Conservation (phyloP, 768 basidiomycete genomes). For the Mycena capillaripes region DNA sequence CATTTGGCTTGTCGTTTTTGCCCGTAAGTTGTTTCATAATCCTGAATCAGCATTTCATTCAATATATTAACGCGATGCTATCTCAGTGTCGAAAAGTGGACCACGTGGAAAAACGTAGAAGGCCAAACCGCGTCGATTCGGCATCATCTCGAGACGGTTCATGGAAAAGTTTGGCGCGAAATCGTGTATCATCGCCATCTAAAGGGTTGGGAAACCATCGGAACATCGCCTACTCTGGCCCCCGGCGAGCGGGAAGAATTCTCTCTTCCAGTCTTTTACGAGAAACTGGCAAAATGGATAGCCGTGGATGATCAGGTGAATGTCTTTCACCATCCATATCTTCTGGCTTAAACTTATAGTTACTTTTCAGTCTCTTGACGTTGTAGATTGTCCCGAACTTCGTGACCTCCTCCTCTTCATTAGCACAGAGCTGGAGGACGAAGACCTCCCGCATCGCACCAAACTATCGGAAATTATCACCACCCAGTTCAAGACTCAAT, state of each 20-base stretch:
- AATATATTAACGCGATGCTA: no score
- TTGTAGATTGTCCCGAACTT: background rate
- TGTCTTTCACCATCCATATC: background rate
- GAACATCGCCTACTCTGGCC: no score
- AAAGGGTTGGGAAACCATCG: background rate
- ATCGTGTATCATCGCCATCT: background rate
- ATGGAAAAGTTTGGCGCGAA: background rate
- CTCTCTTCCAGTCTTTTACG: conserved; percentile 15
- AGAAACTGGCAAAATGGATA: background rate
- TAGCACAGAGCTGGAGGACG: conserved; percentile 6
- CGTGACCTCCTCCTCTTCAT: conserved; percentile 6
- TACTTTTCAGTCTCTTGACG: conserved; percentile 1
- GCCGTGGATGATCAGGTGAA: conserved; percentile 15
- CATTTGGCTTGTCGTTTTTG: no score
- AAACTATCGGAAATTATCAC: background rate
- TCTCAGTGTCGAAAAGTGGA: background rate
- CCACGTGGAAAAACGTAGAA: background rate
- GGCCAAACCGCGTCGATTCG: conserved; percentile 1
- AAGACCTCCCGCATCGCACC: conserved; percentile 11
- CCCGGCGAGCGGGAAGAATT: background rate
- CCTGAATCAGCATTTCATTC: no score
- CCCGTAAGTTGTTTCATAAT: no score
- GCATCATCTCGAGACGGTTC: background rate
- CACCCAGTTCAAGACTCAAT: background rate
- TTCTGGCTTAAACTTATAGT: background rate